Base-by-base conservation (phyloP, 2,329 filamentous ascomycete species). In the Fusarium armeniacum region DNA sequence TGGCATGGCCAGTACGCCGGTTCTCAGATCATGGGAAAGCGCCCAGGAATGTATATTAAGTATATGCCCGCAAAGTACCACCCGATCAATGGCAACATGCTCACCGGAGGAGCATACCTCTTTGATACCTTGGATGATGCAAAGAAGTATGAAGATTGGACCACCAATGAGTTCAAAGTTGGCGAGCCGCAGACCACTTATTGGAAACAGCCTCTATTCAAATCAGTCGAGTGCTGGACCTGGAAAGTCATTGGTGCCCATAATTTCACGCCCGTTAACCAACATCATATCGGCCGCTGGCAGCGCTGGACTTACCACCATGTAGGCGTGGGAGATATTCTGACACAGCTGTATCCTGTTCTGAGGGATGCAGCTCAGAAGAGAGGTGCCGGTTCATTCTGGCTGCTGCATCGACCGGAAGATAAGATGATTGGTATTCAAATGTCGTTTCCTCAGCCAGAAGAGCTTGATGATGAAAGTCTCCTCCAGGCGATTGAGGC, bases 161-260 rank as follows among this genome's bases (percentile, higher is more conserved):
- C 70, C 0, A 71, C 55, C 22, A 67, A 73, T 20, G 70, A 73
- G 1, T 73, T 73, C 22, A 46, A 71, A 44, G 65, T 73, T 2
- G 71, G 70, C 1, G 68, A 73, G 5, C 71, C 71, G 7, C 60
- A 70, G 26, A 67, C 62, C 2, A 67, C 54, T 3, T 73, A 70
- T 15, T 73, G 71, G 71, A 73, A 70, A 5, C 71, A 73, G 9
- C 70, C 70, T 0, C 12, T 68, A 6, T 73, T 73, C 43, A 57
- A 67, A 9, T 56, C 60, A 3, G 70, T 68, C 3, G 36, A 47
- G 11, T 32, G 55, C 4, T 73, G 56, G 38, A 28, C 26, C 4
- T 73, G 71, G 71, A 65, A 57, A 3, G 71, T 73, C 8, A 70
- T 73, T 1, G 71, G 71, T 0, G 71, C 71, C 8, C 47, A 62